Percentiles rank a stretch among this genome's conserved stretches.
phyloP scores from a whole-genome alignment of 352 stramenopile genomes.

The Thalassiosira ordinaria region DNA sequence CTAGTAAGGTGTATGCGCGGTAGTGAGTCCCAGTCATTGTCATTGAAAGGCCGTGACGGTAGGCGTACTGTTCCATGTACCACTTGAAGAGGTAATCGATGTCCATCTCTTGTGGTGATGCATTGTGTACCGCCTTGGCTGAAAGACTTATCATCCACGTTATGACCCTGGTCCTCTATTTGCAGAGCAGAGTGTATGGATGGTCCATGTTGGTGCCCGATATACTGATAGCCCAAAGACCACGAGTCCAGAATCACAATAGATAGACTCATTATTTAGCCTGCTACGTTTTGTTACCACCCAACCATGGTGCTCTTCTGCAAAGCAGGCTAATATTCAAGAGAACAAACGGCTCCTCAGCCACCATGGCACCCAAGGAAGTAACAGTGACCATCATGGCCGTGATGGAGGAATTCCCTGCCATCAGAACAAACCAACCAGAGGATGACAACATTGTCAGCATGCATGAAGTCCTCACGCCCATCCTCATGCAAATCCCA shows the following conservation, averaged over 20 bases:
- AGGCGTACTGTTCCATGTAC: too few relatives aligned
- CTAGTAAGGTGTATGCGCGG: too few relatives aligned
- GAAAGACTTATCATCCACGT: too few relatives aligned
- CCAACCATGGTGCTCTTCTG: background rate
- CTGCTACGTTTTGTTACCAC: background rate
- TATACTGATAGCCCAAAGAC: too few relatives aligned
- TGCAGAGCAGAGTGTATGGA: too few relatives aligned
- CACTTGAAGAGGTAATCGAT: too few relatives aligned
- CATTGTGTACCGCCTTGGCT: too few relatives aligned
- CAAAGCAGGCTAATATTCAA: background rate
- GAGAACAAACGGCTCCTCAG: background rate
- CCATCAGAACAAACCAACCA: background rate
- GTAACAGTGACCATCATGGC: background rate
- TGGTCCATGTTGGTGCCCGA: too few relatives aligned
- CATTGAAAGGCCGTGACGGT: too few relatives aligned
- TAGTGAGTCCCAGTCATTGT: too few relatives aligned
- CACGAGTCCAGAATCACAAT: background rate
- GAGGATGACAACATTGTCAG: background rate
- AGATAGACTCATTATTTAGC: background rate
- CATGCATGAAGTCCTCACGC: background rate
- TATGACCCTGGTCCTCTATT: too few relatives aligned
- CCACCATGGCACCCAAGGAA: background rate
- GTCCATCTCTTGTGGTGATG: too few relatives aligned
- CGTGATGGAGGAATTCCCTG: background rate
- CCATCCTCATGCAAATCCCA: background rate